phyloP scores from a whole-genome alignment of 306 rosid species.

The Medicago arabica region DNA sequence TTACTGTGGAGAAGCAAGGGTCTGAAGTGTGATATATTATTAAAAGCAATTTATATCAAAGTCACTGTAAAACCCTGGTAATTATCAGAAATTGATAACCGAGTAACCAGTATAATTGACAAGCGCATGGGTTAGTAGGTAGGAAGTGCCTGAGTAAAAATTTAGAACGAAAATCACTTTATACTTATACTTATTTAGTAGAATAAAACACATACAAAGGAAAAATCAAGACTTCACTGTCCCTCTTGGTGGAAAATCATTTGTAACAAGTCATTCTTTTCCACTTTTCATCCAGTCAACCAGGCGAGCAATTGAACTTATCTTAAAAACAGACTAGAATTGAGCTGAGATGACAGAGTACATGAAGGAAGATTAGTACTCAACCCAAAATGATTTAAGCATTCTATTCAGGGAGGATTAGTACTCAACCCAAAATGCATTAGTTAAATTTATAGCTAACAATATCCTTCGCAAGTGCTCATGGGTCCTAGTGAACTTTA shows the following conservation, averaged over 20 bases:
- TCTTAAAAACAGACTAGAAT: background rate
- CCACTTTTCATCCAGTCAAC: background rate
- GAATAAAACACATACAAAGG: background rate
- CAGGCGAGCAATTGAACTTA: background rate
- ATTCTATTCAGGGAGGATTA: background rate
- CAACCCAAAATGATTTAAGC: background rate
- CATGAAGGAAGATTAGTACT: background rate
- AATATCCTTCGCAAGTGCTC: background rate
- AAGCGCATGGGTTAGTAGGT: background rate
- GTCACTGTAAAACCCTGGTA: background rate
- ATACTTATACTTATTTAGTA: background rate
- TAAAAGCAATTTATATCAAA: background rate
- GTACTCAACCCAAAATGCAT: constrained; percentile 2
- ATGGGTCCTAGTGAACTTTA: no score
- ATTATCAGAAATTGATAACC: background rate
- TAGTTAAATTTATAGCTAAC: background rate
- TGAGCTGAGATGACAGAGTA: background rate
- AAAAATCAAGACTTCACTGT: background rate
- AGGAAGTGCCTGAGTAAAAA: background rate
- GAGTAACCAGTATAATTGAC: background rate
- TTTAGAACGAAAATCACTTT: background rate
- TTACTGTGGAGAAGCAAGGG: background rate
- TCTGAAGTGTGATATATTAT: background rate
- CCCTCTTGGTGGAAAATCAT: background rate
- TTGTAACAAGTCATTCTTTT: background rate